phyloP scores from a whole-genome alignment of 1,139 yeast genomes.

The Kodamaea fungicola region DNA sequence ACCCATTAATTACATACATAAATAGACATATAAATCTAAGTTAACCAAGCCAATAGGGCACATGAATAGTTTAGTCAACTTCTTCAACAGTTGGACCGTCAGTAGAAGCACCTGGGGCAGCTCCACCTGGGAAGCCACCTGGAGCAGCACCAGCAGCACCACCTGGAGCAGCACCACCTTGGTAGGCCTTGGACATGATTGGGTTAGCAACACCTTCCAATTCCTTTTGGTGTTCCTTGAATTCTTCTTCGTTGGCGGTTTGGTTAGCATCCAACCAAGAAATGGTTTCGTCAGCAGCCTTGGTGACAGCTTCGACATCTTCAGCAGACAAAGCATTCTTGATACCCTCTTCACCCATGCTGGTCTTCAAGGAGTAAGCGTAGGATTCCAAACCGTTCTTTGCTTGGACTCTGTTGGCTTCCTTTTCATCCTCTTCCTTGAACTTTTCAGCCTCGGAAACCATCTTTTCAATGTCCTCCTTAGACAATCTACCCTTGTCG shows the following conservation, averaged over 20 bases:
- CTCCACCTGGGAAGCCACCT: constrained; percentile 66
- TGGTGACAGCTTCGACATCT: constrained; percentile 74
- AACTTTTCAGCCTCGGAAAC: constrained; percentile 49
- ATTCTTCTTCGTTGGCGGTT: constrained; percentile 86
- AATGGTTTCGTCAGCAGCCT: constrained; percentile 82
- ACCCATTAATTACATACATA: constrained; percentile 11
- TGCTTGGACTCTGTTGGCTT: constrained; percentile 46
- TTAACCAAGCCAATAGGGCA: too few species aligned
- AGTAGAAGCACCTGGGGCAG: constrained; percentile 61
- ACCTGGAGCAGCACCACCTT: constrained; percentile 57
- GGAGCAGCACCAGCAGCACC: constrained; percentile 62
- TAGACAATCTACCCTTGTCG: constrained; percentile 51
- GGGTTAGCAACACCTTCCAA: constrained; percentile 93
- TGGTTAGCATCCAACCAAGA: constrained; percentile 87
- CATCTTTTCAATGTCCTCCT: constrained; percentile 52
- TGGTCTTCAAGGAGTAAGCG: constrained; percentile 85
- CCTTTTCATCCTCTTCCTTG: constrained; percentile 49
- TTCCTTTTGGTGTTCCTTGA: constrained; percentile 86
- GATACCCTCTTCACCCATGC: constrained; percentile 75
- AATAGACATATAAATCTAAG: constrained; percentile 4
- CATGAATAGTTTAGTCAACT: constrained; percentile 58
- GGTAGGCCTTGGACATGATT: constrained; percentile 89
- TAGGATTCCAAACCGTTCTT: constrained; percentile 92
- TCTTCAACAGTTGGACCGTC: constrained; percentile 94
- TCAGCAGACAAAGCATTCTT: constrained; percentile 79